A percentile compares a stretch with the other conserved stretches of the same genome.
Conservation (phyloP, 2,329 filamentous ascomycete genomes). For the Teratosphaeria viscida region DNA sequence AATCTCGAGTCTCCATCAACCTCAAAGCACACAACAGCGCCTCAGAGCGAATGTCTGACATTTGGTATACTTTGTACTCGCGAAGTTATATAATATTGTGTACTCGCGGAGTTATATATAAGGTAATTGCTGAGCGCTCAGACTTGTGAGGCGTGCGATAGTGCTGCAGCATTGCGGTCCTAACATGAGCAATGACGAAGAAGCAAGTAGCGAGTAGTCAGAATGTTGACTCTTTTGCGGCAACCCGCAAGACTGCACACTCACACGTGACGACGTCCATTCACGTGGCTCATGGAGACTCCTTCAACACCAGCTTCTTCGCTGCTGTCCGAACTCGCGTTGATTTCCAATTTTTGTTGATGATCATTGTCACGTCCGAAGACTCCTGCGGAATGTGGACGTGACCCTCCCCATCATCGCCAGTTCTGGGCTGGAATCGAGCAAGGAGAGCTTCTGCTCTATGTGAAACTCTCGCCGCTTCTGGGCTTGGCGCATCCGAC, state of each 20-base stretch:
- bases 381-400: neutral
- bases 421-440: neutral
- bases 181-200: neutral
- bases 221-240: neutral
- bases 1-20: neutral
- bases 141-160: neutral
- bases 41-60: neutral
- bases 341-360: neutral
- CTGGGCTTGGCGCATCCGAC: neutral
- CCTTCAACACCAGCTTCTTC: too few species aligned
- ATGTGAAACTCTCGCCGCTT: neutral
- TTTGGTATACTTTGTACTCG: neutral
- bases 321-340: too few species aligned
- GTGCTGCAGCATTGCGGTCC: neutral
- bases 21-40: neutral
- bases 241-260: neutral
- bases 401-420: neutral
- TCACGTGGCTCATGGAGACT: too few species aligned
- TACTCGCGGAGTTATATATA: neutral
- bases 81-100: neutral
- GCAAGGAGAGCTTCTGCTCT: neutral
- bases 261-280: too few species aligned
- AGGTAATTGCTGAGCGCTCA: neutral
- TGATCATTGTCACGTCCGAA: neutral
- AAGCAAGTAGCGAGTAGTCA: neutral